phyloP scores from a whole-genome alignment of 352 stramenopile genomes.

The Porosira glacialis region DNA sequence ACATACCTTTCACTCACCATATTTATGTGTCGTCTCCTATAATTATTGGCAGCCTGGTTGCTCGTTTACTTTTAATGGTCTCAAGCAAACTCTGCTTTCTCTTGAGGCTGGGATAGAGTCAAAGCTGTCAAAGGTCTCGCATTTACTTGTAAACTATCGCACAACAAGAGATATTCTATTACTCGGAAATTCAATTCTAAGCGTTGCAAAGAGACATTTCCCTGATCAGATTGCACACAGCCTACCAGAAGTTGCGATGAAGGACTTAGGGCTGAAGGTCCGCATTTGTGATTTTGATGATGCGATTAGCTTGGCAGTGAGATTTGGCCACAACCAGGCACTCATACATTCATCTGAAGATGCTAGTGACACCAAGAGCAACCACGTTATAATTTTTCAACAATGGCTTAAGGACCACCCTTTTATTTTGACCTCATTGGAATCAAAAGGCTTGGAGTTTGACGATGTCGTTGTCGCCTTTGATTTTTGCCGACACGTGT shows the following conservation, averaged over 20 bases:
- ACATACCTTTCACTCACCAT: constrained; percentile 16
- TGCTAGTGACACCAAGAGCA: constrained; percentile 24
- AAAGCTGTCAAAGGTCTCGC: constrained; percentile 31
- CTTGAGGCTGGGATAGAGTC: constrained; percentile 26
- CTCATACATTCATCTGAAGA: constrained; percentile 34
- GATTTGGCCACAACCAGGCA: constrained; percentile 39
- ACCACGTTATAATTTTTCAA: constrained; percentile 11
- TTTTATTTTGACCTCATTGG: constrained; percentile 39
- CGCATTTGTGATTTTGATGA: constrained; percentile 20
- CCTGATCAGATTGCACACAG: constrained; percentile 30
- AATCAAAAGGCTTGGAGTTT: constrained; percentile 54
- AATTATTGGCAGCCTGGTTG: constrained; percentile 26
- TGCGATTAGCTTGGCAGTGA: constrained; percentile 23
- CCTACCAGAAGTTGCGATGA: constrained; percentile 35
- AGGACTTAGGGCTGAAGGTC: constrained; percentile 41
- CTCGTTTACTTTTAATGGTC: constrained; percentile 43
- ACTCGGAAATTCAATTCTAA: constrained; percentile 38
- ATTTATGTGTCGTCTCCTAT: constrained; percentile 1
- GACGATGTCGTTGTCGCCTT: constrained; percentile 44
- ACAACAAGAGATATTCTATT: constrained; percentile 41
- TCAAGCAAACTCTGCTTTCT: constrained; percentile 40
- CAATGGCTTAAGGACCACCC: constrained; percentile 38
- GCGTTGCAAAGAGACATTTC: constrained; percentile 29
- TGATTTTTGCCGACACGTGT: constrained; percentile 26
- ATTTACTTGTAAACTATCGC: constrained; percentile 49